Conservation (phyloP, 2,329 filamentous ascomycete genomes). For the Botrytis galanthina region DNA sequence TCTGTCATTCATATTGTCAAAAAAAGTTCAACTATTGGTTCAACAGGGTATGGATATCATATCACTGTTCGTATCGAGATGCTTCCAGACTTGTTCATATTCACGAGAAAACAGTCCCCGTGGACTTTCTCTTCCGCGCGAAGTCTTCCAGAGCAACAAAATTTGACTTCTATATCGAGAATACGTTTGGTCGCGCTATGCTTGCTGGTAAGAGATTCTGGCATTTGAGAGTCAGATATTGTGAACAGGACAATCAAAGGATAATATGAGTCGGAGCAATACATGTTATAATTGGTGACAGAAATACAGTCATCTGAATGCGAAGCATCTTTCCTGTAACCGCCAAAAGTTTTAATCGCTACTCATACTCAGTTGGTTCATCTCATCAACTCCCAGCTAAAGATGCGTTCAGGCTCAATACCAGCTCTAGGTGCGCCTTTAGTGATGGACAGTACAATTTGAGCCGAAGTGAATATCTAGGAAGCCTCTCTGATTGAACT, state of each 20-base stretch:
- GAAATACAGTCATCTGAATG: too few species aligned
- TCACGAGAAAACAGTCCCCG: background rate
- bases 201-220: too few species aligned
- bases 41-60: too few species aligned
- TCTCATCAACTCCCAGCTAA: too few species aligned
- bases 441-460: background rate
- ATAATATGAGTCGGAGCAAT: too few species aligned
- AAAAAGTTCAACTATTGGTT: background rate
- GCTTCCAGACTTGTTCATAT: background rate
- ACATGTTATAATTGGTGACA: too few species aligned
- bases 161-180: background rate
- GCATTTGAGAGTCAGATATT: too few species aligned
- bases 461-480: background rate
- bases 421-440: background rate
- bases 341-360: too few species aligned
- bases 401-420: background rate
- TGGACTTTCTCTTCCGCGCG: background rate
- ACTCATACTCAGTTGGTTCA: too few species aligned
- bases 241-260: too few species aligned
- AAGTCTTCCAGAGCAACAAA: background rate
- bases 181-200: background rate
- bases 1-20: too few species aligned
- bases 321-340: too few species aligned
- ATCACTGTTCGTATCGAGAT: background rate
- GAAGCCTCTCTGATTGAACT: background rate